Evolutionary conservation across 805 yeast species (phyloP).

Genomic region (Wickerhamomyces bovis): DNA sequence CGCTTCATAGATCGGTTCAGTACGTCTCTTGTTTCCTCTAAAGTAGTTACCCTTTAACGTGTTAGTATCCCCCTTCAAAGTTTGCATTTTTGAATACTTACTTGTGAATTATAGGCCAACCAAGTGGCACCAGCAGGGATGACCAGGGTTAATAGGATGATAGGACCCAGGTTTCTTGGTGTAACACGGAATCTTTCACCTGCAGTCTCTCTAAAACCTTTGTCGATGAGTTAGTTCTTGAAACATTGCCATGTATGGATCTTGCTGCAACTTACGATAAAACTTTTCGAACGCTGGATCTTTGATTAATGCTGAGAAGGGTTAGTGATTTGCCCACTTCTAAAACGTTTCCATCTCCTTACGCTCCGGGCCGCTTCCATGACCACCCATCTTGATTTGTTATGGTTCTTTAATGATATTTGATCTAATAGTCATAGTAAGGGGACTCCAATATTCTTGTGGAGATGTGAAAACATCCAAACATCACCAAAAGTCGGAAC

Average conservation of each 20-base stretch:
- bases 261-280: slow-evolving; percentile 15
- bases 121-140: slow-evolving; percentile 20
- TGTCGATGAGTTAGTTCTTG: neutral
- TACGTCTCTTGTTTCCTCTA: slow-evolving; percentile 19
- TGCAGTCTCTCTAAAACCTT: slow-evolving; percentile 19
- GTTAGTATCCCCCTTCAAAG: too few species aligned
- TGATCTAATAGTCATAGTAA: neutral
- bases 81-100: too few species aligned
- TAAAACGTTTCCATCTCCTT: too few species aligned
- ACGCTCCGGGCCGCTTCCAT: slow-evolving; percentile 12
- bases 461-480: neutral
- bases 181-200: slow-evolving; percentile 21
- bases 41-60: slow-evolving; percentile 17
- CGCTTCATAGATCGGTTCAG: slow-evolving; percentile 18
- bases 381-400: slow-evolving; percentile 4
- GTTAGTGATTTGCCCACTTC: neutral
- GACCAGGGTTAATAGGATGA: slow-evolving; percentile 13
- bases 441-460: neutral
- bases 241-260: neutral
- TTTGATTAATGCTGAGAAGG: slow-evolving; percentile 15
- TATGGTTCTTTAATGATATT: neutral
- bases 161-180: slow-evolving; percentile 17
- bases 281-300: slow-evolving; percentile 23
- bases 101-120: slow-evolving; percentile 19
- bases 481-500: too few species aligned